Base-by-base conservation (phyloP, 2,329 filamentous ascomycete species). In the Orbilia oligospora region DNA sequence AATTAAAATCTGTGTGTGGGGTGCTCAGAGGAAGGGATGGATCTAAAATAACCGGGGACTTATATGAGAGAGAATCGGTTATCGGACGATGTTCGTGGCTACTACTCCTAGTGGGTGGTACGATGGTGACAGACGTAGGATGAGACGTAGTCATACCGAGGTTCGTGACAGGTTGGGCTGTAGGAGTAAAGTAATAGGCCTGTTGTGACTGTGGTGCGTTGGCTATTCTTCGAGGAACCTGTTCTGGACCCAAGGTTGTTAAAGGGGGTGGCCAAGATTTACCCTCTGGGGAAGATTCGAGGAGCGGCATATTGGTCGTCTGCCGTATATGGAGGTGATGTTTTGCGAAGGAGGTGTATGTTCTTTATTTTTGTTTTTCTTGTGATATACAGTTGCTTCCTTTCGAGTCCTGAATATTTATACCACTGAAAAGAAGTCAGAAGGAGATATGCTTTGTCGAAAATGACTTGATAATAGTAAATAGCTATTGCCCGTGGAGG, bases 241-340 rank as follows among this genome's bases (percentile, higher is more conserved):
- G 36, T 16, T 61, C 56, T 8, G 44, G n/a, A 46, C 6, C 44
- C 12, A 4, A 33, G 36, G 20, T 20, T 14, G 18, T 14, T 10
- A 27, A 44, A 1, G 56, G 5, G 20, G 56, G 4, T 27, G 33
- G 36, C 56, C 56, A 61, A 14, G 9, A 12, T 18, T 44, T 30
- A 8, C 18, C 18, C 3, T 44, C 56, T 8, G 22, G 20, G 6
- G 36, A n/a, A 27, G 56, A 3, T 30, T 61, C 36, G 14, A 61
- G 56, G 22, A 61, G 56, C n/a, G 56, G 56, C 56, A 61, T 61
- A 9, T 51, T 16, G 48, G n/a, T 38, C 22, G 53, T n/a, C 2
- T 38, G 20, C 16, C 27, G 4, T 18, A 16, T 10, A 38, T 12
- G 27, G 9, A 18, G n/a, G 5, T 38, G 30, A 12, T 20, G 53